A percentile compares a stretch with the other conserved stretches of the same genome.
phyloP scores from a whole-genome alignment of 805 yeast species.

The Nakazawaea molendinolei region DNA sequence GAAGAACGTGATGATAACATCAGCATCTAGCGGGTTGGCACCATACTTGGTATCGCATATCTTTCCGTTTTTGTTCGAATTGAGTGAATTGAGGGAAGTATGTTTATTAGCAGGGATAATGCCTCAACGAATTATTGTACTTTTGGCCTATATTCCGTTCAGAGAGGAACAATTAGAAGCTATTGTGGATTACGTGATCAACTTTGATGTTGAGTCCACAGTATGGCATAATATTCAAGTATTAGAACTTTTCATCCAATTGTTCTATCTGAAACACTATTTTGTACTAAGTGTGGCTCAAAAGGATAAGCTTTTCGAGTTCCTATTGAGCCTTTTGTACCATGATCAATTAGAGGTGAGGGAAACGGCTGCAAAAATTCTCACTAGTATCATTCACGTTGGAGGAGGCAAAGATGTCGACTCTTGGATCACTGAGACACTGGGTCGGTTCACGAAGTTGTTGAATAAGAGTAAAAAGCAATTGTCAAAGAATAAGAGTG shows the following conservation, averaged over 20 bases:
- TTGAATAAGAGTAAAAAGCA: slow-evolving; percentile 27
- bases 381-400: slow-evolving; percentile 76
- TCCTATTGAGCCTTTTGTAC: slow-evolving; percentile 46
- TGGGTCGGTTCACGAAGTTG: slow-evolving; percentile 35
- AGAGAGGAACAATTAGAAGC: slow-evolving; percentile 33
- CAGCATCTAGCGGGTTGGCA: slow-evolving; percentile 45
- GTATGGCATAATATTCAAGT: slow-evolving; percentile 59
- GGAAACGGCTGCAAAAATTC: slow-evolving; percentile 60
- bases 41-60: slow-evolving; percentile 46
- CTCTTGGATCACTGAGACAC: slow-evolving; percentile 29
- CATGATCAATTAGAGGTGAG: slow-evolving; percentile 70
- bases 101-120: slow-evolving; percentile 61
- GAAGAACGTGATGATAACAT: slow-evolving; percentile 43
- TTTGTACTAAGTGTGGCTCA: slow-evolving; percentile 44
- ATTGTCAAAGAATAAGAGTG: slow-evolving; percentile 21
- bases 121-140: slow-evolving; percentile 41
- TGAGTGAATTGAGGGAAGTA: slow-evolving; percentile 70
- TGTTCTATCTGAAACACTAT: slow-evolving; percentile 63
- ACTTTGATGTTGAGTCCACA: slow-evolving; percentile 26
- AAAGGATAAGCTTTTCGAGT: slow-evolving; percentile 40
- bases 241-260: slow-evolving; percentile 63
- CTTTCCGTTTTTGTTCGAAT: slow-evolving; percentile 61
- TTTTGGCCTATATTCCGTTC: slow-evolving; percentile 42
- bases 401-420: slow-evolving; percentile 42
- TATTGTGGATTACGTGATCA: slow-evolving; percentile 37